Evolutionary conservation across 1,284 basidiomycete species (phyloP), one percentile per base, ranked within the genome.

Genomic region (Ceratobasidium sp.): DNA sequence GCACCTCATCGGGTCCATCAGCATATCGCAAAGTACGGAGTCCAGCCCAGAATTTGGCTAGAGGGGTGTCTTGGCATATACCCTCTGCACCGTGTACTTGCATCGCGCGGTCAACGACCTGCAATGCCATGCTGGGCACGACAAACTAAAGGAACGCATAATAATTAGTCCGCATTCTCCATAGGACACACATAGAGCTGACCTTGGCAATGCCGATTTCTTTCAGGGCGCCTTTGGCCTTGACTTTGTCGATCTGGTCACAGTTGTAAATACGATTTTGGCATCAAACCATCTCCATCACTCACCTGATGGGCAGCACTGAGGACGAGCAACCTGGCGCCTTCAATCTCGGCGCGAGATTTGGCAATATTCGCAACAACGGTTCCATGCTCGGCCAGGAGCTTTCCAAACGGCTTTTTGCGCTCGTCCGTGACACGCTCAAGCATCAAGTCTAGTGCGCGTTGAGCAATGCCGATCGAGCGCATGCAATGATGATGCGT

Each of bases 401-500:
- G 87, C 82, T 97, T 98, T 58, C 95, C 96, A 79, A 99, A 99
- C 0, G 97, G 97, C 83, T 93, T 95, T 78, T 94, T 89, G 39
- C 83, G 82, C 8, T 94, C 91, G 80, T 98, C 94, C 32, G 96
- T 97, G 32, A 96, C 94, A n/a, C 97, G 89, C 75, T 91, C 87
- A 58, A 99, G 86, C 88, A 98, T 90, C 59, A 93, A 83, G 78
- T 98, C 94, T 72, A 98, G 84, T 0, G 97, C 92, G 30, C 88
- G 85, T 74, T 92, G 89, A 0, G 96, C 97, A 28, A 88, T 87
- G 50, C 97, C 97, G 74, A 99, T 93, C 23, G 94, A 93, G 57
- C 97, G 90, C 97, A 99, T 99, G 85, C 96, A 97, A 81, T 99
- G 97, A 80, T 98, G 97, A 98, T 93, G 72, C 97, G 91, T 28